These are phyloP conservation scores for Pleurotus platypus DNA, from an alignment of 768 basidiomycete species.

Conservation along the genomic window DNA sequence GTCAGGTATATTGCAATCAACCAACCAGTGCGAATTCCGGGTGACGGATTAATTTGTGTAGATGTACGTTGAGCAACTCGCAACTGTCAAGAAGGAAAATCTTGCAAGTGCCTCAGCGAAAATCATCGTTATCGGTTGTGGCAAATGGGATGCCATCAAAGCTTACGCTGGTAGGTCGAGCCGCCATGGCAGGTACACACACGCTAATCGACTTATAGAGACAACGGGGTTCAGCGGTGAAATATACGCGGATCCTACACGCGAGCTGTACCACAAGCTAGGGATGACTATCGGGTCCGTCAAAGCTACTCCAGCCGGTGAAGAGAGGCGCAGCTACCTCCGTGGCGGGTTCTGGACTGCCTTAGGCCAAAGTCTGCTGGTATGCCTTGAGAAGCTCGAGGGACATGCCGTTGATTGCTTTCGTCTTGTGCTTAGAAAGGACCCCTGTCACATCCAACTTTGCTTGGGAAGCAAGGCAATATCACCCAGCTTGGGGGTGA, in stretches of 20 bases:
- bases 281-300: slow-evolving; percentile 57
- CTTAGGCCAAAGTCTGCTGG: slow-evolving; percentile 41
- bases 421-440: slow-evolving; percentile 22
- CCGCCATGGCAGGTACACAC: neutral
- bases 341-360: slow-evolving; percentile 24
- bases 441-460: slow-evolving; percentile 36
- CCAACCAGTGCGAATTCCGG: neutral
- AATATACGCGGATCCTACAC: slow-evolving; percentile 65
- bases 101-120: slow-evolving; percentile 35
- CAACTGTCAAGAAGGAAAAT: slow-evolving; percentile 32
- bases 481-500: slow-evolving; percentile 62
- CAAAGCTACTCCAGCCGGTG: slow-evolving; percentile 37
- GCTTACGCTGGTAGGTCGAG: slow-evolving; percentile 41
- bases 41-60: slow-evolving; percentile 15
- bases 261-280: slow-evolving; percentile 53
- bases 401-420: neutral
- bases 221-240: slow-evolving; percentile 38
- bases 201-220: slow-evolving; percentile 24
- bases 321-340: slow-evolving; percentile 45
- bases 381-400: slow-evolving; percentile 18
- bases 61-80: slow-evolving; percentile 48
- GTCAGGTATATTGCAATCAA: slow-evolving; percentile 31
- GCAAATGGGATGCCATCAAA: slow-evolving; percentile 48
- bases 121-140: slow-evolving; percentile 58
- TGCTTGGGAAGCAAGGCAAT: slow-evolving; percentile 62